phyloP scores from a whole-genome alignment of 805 yeast genomes.

The Yarrowia osloensis region DNA sequence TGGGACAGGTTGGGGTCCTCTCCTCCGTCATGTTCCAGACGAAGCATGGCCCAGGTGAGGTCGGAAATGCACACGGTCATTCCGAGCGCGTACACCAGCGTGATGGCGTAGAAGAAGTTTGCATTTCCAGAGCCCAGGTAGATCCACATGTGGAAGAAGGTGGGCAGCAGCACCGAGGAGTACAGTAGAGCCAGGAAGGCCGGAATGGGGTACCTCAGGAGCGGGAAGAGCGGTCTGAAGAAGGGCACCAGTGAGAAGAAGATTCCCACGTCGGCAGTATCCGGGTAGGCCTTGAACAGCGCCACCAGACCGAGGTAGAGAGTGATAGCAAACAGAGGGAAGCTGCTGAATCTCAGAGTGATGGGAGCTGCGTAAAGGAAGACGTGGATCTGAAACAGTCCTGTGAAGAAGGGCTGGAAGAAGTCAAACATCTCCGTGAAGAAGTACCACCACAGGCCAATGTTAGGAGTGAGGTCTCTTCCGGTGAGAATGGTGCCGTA shows the following conservation, averaged over 20 bases:
- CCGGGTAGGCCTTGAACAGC: constrained; percentile 82
- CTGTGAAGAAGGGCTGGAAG: constrained; percentile 78
- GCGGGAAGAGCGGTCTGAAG: constrained; percentile 34
- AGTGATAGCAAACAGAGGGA: constrained; percentile 60
- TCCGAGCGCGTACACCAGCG: constrained; percentile 74
- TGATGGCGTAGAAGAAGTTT: constrained; percentile 93
- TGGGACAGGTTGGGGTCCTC: constrained; percentile 38
- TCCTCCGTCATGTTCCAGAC: constrained; percentile 62
- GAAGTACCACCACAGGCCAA: constrained; percentile 98
- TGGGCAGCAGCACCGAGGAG: constrained; percentile 72
- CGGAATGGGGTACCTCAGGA: constrained; percentile 52
- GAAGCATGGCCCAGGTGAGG: constrained; percentile 76
- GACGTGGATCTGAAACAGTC: constrained; percentile 77
- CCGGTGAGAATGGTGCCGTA: constrained; percentile 58
- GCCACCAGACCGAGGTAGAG: constrained; percentile 54
- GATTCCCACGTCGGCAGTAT: constrained; percentile 72
- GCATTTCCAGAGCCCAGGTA: constrained; percentile 92
- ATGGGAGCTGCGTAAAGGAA: constrained; percentile 71
- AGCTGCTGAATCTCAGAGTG: constrained; percentile 61
- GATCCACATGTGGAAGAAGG: constrained; percentile 93
- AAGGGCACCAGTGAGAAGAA: constrained; percentile 51
- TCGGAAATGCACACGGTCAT: constrained; percentile 71
- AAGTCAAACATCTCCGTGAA: constrained; percentile 93
- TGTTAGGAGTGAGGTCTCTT: constrained; percentile 77
- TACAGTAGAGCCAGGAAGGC: constrained; percentile 57